These are phyloP conservation scores for Cunninghamia lanceolata DNA, from an alignment of 75 land plant species.

Conservation along the genomic window DNA sequence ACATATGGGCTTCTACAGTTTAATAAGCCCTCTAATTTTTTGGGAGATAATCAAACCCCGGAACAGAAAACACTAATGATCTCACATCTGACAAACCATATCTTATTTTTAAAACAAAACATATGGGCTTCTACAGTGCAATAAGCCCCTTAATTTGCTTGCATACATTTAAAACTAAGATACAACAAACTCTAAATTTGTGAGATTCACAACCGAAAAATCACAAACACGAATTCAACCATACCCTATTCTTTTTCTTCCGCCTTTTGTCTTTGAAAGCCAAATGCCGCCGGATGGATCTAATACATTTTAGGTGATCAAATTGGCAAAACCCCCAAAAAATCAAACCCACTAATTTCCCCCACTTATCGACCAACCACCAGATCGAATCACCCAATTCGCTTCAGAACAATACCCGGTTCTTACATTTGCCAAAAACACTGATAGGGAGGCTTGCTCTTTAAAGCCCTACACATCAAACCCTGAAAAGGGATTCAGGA, in stretches of 20 bases:
- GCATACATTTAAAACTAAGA: background rate
- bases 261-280: background rate
- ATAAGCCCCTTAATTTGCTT: background rate
- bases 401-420: background rate
- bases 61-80: background rate
- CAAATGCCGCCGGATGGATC: background rate
- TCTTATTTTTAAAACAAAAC: background rate
- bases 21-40: background rate
- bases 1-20: background rate
- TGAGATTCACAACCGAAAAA: background rate
- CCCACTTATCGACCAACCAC: background rate
- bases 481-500: background rate
- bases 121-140: background rate
- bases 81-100: background rate
- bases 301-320: background rate
- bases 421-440: background rate
- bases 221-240: background rate
- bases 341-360: background rate
- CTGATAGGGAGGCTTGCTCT: background rate
- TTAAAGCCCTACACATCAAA: background rate
- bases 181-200: background rate
- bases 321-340: background rate
- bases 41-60: background rate
- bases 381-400: background rate
- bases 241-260: background rate